These are phyloP conservation scores for Aureobasidium sp. DNA, from an alignment of 2,329 filamentous ascomycete genomes.

Conservation along the genomic window DNA sequence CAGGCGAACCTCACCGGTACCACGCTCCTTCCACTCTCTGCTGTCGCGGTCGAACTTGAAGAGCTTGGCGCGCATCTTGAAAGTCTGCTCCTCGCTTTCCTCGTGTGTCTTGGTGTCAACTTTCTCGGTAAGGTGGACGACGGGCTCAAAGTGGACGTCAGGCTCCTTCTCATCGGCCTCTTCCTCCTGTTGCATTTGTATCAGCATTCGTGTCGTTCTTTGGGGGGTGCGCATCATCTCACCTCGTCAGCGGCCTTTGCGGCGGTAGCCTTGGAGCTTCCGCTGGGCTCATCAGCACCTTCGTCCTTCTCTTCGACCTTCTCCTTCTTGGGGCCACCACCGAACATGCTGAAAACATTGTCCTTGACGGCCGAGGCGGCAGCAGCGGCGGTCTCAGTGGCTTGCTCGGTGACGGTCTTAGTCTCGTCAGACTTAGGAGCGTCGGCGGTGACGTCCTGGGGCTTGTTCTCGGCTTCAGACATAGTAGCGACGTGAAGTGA, in stretches of 20 bases:
- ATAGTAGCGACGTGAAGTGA: background rate
- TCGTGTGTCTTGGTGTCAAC: constrained; percentile 97
- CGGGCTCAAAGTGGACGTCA: constrained; percentile 94
- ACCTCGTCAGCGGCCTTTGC: constrained; percentile 62
- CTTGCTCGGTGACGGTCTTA: constrained; percentile 16
- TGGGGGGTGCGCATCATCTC: constrained; percentile 15
- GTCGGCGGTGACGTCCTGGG: constrained; percentile 8
- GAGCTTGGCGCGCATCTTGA: constrained; percentile 99
- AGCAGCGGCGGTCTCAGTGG: constrained; percentile 30
- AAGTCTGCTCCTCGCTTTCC: constrained; percentile 91
- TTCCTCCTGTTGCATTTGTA: constrained; percentile 21
- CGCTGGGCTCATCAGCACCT: constrained; percentile 78
- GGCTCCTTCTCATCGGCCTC: constrained; percentile 47
- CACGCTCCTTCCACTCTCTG: constrained; percentile 98
- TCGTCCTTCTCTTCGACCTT: constrained; percentile 71
- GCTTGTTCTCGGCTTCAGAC: constrained; percentile 16
- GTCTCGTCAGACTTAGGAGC: constrained; percentile 10
- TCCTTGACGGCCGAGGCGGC: constrained; percentile 39
- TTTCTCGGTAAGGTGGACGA: constrained; percentile 92
- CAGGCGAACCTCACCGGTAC: constrained; percentile 90
- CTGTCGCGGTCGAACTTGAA: constrained; percentile 94
- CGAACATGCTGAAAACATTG: constrained; percentile 95
- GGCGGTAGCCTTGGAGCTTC: constrained; percentile 57
- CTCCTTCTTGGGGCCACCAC: constrained; percentile 93
- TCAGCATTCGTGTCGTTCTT: constrained; percentile 9